Conservation (phyloP, 805 yeast genomes). For the Yarrowia divulgata region DNA sequence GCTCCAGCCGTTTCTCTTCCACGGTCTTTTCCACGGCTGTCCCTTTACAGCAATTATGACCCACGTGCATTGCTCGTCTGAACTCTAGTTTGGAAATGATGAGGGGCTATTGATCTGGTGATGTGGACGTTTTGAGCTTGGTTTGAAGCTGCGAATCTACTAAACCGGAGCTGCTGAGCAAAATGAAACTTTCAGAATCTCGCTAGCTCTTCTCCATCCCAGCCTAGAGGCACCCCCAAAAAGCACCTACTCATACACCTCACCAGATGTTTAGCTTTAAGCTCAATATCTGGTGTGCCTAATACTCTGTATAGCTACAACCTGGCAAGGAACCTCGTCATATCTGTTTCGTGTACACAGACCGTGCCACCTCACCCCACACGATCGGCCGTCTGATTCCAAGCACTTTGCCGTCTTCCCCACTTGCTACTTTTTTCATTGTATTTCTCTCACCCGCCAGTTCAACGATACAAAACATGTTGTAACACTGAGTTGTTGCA, state of each 20-base stretch:
- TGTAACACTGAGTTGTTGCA: not conserved
- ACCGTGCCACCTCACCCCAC: not conserved
- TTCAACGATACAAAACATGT: constrained; percentile 6
- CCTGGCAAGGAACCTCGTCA: not conserved
- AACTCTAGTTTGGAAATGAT: not conserved
- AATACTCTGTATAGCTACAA: too few relatives aligned
- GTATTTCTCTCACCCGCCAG: not conserved
- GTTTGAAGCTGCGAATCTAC: not conserved
- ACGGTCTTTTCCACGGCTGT: not conserved
- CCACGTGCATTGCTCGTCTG: constrained; percentile 29
- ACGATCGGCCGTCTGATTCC: too few relatives aligned
- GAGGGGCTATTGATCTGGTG: too few relatives aligned
- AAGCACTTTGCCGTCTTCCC: not conserved
- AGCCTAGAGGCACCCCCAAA: too few relatives aligned
- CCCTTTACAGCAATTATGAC: constrained; percentile 15
- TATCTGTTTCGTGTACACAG: not conserved
- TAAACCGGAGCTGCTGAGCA: not conserved
- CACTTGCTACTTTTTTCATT: not conserved
- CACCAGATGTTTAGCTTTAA: not conserved
- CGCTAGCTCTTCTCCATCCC: not conserved
- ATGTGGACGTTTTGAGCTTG: too few relatives aligned
- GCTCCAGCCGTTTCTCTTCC: not conserved
- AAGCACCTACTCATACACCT: too few relatives aligned
- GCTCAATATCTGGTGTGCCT: constrained; percentile 19
- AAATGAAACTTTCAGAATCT: too few relatives aligned